phyloP scores from a whole-genome alignment of 1,139 yeast species.

The Debaryomyces robertsiae region DNA sequence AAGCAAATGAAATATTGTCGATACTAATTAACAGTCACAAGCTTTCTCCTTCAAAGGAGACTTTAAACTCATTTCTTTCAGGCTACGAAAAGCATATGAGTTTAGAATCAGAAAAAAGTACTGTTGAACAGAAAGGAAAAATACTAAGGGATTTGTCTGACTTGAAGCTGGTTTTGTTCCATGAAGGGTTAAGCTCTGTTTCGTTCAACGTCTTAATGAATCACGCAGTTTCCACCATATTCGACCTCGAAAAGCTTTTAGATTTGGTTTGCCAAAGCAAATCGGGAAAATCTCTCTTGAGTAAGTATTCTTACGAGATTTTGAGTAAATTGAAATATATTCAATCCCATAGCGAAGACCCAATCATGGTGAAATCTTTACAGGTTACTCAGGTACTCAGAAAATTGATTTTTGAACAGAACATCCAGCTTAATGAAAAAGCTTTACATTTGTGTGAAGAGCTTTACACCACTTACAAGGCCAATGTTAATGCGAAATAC shows the following conservation, averaged over 20 bases:
- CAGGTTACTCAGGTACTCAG: slow-evolving; percentile 24
- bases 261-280: slow-evolving; percentile 20
- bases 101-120: neutral
- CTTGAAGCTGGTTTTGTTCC: slow-evolving; percentile 37
- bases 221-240: slow-evolving; percentile 23
- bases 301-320: slow-evolving; percentile 16
- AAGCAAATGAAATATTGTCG: slow-evolving; percentile 23
- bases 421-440: slow-evolving; percentile 13
- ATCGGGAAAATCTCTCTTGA: slow-evolving; percentile 16
- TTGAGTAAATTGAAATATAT: slow-evolving; percentile 21
- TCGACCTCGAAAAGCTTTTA: slow-evolving; percentile 38
- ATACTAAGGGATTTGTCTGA: slow-evolving; percentile 27
- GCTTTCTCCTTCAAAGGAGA: slow-evolving; percentile 29
- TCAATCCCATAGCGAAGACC: slow-evolving; percentile 12
- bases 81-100: slow-evolving; percentile 14
- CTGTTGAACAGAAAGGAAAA: slow-evolving; percentile 13
- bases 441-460: slow-evolving; percentile 9
- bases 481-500: neutral
- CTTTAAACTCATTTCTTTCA: slow-evolving; percentile 26
- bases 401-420: slow-evolving; percentile 16
- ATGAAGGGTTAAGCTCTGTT: slow-evolving; percentile 21
- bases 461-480: slow-evolving; percentile 3
- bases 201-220: slow-evolving; percentile 27
- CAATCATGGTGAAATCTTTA: slow-evolving; percentile 13
- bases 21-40: slow-evolving; percentile 21